A percentile compares a stretch with the other conserved stretches of the same genome.
These are phyloP conservation scores for Ophiosphaerella korrae DNA, from an alignment of 2,329 filamentous ascomycete genomes.

Conservation along the genomic window DNA sequence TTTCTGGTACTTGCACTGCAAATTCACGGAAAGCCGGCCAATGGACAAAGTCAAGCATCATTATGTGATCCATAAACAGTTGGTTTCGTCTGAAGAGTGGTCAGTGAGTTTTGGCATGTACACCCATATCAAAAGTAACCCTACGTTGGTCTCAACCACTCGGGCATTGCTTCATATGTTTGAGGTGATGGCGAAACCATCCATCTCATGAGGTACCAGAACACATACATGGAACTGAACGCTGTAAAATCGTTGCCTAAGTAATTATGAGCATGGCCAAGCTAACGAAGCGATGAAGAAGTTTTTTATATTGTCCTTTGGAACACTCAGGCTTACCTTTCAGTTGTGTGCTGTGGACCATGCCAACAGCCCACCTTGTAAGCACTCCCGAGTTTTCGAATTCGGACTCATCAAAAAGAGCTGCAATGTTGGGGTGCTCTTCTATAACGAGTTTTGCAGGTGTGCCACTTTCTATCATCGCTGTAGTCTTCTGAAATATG, in stretches of 20 bases:
- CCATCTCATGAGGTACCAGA: constrained; percentile 33
- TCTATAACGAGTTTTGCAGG: constrained; percentile 20
- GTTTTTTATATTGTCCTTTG: not conserved
- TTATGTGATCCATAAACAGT: constrained; percentile 34
- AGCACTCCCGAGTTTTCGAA: constrained; percentile 23
- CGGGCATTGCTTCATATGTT: constrained; percentile 28
- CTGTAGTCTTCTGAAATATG: constrained; percentile 19
- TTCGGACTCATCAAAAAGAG: constrained; percentile 24
- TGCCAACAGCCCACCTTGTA: constrained; percentile 27
- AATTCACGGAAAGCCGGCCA: constrained; percentile 35
- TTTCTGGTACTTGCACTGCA: constrained; percentile 27
- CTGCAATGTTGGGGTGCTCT: constrained; percentile 27
- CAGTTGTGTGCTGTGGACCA: constrained; percentile 25
- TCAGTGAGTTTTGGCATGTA: not conserved
- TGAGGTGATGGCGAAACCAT: constrained; percentile 31
- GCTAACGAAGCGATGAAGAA: not conserved
- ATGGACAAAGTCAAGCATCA: constrained; percentile 24
- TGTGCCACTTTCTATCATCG: constrained; percentile 14
- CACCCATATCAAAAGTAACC: not conserved
- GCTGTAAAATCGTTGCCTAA: constrained; percentile 31
- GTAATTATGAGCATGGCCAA: not conserved
- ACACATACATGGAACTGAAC: constrained; percentile 28
- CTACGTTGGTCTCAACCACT: constrained; percentile 32
- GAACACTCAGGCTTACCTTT: constrained; percentile 13
- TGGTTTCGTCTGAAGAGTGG: constrained; percentile 23